Base-by-base conservation (phyloP, 176 grass and related monocot genomes). In the Hsuehochloa calcarea region DNA sequence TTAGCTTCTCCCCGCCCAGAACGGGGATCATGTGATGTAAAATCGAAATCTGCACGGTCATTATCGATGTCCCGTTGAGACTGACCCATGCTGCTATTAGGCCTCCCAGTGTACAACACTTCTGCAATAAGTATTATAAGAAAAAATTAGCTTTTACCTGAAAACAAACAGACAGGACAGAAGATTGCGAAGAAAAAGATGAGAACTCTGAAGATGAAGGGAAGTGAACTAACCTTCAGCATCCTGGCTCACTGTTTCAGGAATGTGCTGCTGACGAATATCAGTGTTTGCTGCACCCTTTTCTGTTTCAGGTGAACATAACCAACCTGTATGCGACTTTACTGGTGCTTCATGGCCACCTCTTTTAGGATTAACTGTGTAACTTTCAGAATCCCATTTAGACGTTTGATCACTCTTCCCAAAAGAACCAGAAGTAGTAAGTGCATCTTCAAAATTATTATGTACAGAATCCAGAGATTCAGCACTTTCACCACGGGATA, bases 41-140 rank as follows among this genome's bases (percentile, higher is more conserved):
- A 87, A 19, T 84, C 68, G 41, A 91, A 75, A 91, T 91, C 75
- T 55, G 84, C 82, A 86, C 37, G 43, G 10, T 89, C 80, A 75
- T 67, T 88, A 61, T 79, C 80, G 13, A 89, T 54, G 51, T 90
- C 88, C 29, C 58, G 75, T 72, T 70, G 45, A 27, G 87, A 85
- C 77, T 92, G 89, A 29, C 90, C 88, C 84, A 80, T 86, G 71
- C 87, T 79, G 79, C 92, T 90, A 35, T 66, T 75, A 43, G 88
- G 82, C 79, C 88, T 91, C 47, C 88, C 93, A 56, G 74, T 78
- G 85, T 99, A 99, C 77, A 96, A 72, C 54, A 96, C 90, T 87
- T 94, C 97, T 99, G 93, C 54, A 85, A 68, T 63, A 79, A 90
- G 82, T 41, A 86, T 58, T 35, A 47, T 34, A 74, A 3, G 31